Evolutionary conservation across 768 basidiomycete species (phyloP), one percentile per base, ranked within the genome.

Genomic region (Suillus sp.): DNA sequence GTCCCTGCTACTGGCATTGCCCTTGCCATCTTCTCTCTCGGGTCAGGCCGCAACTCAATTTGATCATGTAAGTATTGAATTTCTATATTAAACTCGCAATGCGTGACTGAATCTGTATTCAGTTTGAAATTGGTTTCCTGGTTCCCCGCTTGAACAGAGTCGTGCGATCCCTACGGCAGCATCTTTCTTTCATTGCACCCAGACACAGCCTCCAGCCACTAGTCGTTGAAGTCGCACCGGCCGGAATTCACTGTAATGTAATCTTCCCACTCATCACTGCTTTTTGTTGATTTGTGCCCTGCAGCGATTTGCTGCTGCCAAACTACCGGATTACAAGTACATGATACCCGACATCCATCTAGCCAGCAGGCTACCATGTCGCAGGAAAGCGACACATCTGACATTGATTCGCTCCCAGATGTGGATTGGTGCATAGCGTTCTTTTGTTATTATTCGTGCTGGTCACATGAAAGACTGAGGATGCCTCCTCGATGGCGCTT

Each of bases 401-500:
- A 48, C 13, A 48, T 14, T 6, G 47, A 48, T 48, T 48, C 47
- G 6, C 22, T 48, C 22, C 47, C 47, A 48, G 47, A 48, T 2
- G 47, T 48, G 47, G 22, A 48, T 48, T 48, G 47, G 47, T 14
- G 22, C 22, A 48, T 25, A 0, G 47, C 47, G 2, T 48, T 48
- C 47, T 22, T 48, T 5, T 48, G 47, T 22, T 48, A 25, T 10
- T 48, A 25, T 14, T 48, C 47, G 0, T 48, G 47, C 13, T 48
- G 22, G 47, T 48, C 47, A 14, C 47, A 48, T 25, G 47, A 22
- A 2, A 48, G 47, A 16, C 22, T 25, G 47, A 48, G 47, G 22
- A 48, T 48, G 47, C 47, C 47, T 48, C 47, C 47, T 25, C 22
- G 47, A 16, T 48, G 47, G 47, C 47, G 14, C 22, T 48, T 48